phyloP scores from a whole-genome alignment of 305 asterid species.

The Rubia peregrina region DNA sequence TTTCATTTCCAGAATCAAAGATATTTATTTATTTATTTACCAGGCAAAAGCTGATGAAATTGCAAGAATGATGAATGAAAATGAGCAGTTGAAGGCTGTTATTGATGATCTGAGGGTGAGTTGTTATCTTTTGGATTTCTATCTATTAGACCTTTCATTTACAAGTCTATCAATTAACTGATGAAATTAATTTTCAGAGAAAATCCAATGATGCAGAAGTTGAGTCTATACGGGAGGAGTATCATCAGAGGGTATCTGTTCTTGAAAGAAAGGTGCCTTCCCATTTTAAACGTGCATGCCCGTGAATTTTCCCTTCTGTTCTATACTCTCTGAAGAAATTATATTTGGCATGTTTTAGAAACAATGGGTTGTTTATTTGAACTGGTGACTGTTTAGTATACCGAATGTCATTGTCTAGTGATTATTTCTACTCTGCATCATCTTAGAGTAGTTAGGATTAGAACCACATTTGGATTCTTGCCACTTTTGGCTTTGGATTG shows the following conservation, averaged over 20 bases:
- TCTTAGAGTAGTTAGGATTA: not conserved
- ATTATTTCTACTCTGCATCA: not conserved
- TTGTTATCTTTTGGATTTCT: conserved; percentile 15
- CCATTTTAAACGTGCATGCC: conserved; percentile 9
- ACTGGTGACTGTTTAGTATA: not conserved
- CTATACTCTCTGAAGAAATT: not conserved
- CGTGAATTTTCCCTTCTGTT: not conserved
- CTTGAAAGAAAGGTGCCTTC: conserved; percentile 79
- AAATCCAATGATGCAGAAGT: conserved; percentile 68
- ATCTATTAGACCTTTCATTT: not conserved
- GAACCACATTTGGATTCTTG: not conserved
- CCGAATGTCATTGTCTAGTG: not conserved
- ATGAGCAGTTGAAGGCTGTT: conserved; percentile 67
- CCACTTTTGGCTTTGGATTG: not conserved
- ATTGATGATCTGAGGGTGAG: conserved; percentile 60
- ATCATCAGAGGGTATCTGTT: conserved; percentile 72
- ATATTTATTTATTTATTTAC: conserved; percentile 14
- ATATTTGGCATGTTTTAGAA: not conserved
- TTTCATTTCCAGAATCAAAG: not conserved
- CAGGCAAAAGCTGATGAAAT: conserved; percentile 96
- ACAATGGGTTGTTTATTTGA: not conserved
- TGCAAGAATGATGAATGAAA: conserved; percentile 81
- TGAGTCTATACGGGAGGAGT: conserved; percentile 86
- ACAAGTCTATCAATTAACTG: conserved; percentile 15
- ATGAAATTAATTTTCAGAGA: conserved; percentile 38